Base-by-base conservation (phyloP, 805 yeast species). In the Sporopachydermia quercuum region DNA sequence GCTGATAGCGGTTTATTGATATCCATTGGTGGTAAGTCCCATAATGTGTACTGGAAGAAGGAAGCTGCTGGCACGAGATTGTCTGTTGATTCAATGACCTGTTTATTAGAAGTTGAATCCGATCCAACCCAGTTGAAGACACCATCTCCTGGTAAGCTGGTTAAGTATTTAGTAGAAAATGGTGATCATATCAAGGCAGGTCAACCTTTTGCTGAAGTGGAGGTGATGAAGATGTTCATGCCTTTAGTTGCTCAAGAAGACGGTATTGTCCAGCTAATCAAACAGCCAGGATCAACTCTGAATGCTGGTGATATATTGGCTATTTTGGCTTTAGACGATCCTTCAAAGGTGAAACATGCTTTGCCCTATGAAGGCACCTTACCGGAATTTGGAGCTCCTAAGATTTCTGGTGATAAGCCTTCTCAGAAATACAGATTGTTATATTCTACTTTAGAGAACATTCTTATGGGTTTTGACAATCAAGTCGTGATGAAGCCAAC, bases 181-280 rank as follows among this genome's bases (percentile, higher is more conserved):
- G 98, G 98, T 49, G 98, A 89, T 47, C 97, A 89, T 54, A 73
- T 91, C 51, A 63, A 61, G 39, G 76, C 91, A 44, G 97, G 97
- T 45, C 94, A 89, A 63, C 78, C 96, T 37, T 93, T 75, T 55
- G 98, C 98, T 35, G 98, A 91, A 65, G 96, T 91, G 42, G 99
- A 91, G 65, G 98, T 91, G 49, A 91, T 91, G 99, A 91, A 91
- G 63, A 91, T 91, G 98, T 86, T 87, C 62, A 91, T 91, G 96
- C 96, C 98, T 39, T 71, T 91, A 52, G 66, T 87, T 54, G 89
- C 96, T 15, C 84, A 78, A 60, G 98, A 89, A 60, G 80, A 82
- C 53, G 99, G 99, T 70, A 68, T 72, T 43, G 83, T 87, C 40
- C 96, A 89, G 65, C 66, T 86, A 35, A 76, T 91, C 56, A 89